Percentiles rank a stretch among this genome's conserved stretches.
These are phyloP conservation scores for Pseudogymnoascus sp. DNA, from an alignment of 2,329 filamentous ascomycete species.

Conservation along the genomic window DNA sequence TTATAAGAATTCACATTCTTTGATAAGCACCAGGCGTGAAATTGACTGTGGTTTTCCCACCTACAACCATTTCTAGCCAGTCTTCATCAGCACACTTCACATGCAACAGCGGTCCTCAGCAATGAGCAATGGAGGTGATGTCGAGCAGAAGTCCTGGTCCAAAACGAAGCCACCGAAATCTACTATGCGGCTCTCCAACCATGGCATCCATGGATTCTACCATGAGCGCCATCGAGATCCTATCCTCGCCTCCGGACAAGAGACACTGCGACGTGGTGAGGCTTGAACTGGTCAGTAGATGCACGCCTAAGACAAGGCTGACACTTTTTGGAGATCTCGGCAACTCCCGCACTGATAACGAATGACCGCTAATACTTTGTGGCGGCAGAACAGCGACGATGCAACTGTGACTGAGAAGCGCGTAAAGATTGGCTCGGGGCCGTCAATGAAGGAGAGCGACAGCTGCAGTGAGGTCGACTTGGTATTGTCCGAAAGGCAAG, in stretches of 20 bases:
- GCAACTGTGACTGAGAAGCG: background rate
- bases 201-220: background rate
- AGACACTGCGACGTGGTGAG: background rate
- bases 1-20: background rate
- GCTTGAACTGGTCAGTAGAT: background rate
- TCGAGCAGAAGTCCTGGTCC: background rate
- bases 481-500: background rate
- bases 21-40: background rate
- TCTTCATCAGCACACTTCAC: background rate
- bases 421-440: background rate
- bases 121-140: background rate
- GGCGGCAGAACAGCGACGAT: background rate
- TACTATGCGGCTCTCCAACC: too few relatives aligned
- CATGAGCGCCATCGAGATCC: too few relatives aligned
- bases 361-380: conserved; percentile 8
- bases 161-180: background rate
- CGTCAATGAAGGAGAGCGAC: background rate
- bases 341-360: conserved; percentile 7
- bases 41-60: background rate
- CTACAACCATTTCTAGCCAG: background rate
- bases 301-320: background rate
- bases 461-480: background rate
- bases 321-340: conserved; percentile 8
- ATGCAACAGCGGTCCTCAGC: background rate
- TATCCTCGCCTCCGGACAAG: background rate